Conservation (phyloP, 352 stramenopile genomes). For the Globisporangium ultimum region DNA sequence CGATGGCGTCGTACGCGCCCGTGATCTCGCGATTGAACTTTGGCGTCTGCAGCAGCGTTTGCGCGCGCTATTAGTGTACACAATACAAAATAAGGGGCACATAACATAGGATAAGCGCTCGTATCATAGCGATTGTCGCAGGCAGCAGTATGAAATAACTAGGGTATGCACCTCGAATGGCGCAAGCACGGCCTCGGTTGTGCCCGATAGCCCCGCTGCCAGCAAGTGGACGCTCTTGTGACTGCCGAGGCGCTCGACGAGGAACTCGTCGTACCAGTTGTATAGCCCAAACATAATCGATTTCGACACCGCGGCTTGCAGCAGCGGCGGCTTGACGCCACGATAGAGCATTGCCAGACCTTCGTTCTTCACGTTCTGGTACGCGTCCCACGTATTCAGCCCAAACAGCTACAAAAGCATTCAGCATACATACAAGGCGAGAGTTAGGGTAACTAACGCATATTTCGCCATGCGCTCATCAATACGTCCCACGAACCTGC, state of each 20-base stretch:
- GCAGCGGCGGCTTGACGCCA: slow-evolving; percentile 77
- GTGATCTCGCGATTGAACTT: slow-evolving; percentile 84
- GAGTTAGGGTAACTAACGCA: no score
- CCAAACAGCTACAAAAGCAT: slow-evolving; percentile 53
- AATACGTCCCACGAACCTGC: slow-evolving; percentile 42
- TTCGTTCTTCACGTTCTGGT: slow-evolving; percentile 63
- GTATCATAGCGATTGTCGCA: neutral
- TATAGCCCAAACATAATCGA: slow-evolving; percentile 90
- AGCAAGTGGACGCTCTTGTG: slow-evolving; percentile 42
- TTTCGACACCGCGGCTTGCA: slow-evolving; percentile 85
- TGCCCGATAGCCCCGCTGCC: slow-evolving; percentile 66
- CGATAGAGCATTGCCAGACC: slow-evolving; percentile 72
- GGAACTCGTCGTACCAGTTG: slow-evolving; percentile 77
- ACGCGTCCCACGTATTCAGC: slow-evolving; percentile 62
- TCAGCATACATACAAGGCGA: neutral
- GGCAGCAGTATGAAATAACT: neutral
- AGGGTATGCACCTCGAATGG: slow-evolving; percentile 70
- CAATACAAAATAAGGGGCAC: neutral
- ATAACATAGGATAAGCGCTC: neutral
- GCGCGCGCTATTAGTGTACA: slow-evolving; percentile 40
- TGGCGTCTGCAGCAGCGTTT: slow-evolving; percentile 85
- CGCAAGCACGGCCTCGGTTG: slow-evolving; percentile 78
- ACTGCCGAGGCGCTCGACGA: slow-evolving; percentile 44
- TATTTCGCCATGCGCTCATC: no score
- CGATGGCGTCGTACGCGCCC: slow-evolving; percentile 71